Conservation (phyloP, 164 flowering plant species). For the Stephania cephalantha region DNA sequence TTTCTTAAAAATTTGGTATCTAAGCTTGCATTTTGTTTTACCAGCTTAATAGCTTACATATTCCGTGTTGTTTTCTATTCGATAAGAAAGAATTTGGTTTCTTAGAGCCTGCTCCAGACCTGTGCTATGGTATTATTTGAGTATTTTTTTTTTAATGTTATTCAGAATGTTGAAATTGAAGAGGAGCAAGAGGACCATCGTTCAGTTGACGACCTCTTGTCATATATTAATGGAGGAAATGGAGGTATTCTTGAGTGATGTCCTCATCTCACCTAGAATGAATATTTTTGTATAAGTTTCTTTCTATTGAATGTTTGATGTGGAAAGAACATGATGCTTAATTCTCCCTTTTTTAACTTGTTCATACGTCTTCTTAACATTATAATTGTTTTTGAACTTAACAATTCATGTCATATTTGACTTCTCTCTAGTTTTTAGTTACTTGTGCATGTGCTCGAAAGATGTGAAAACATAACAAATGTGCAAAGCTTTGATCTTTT, state of each 20-base stretch:
- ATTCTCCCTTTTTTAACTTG: not conserved
- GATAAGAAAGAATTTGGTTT: not conserved
- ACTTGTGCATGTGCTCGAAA: too few relatives aligned
- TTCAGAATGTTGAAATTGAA: conserved; percentile 71
- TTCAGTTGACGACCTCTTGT: conserved; percentile 83
- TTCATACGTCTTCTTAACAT: too few relatives aligned
- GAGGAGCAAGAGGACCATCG: conserved; percentile 74
- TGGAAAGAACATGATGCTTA: not conserved
- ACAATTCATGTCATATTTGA: too few relatives aligned
- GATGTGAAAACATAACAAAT: too few relatives aligned
- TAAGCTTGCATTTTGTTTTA: not conserved
- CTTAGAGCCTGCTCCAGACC: not conserved
- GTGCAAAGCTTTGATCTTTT: too few relatives aligned
- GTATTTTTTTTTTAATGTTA: conserved; percentile 10
- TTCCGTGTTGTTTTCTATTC: too few relatives aligned
- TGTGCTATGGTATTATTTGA: not conserved
- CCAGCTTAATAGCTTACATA: not conserved
- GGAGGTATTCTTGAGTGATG: conserved; percentile 25
- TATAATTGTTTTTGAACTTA: too few relatives aligned
- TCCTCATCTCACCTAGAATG: conserved; percentile 1
- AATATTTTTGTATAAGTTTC: conserved; percentile 1
- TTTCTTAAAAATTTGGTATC: not conserved
- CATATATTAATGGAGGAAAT: conserved; percentile 69
- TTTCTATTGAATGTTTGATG: not conserved
- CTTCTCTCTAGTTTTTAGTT: too few relatives aligned